Percentiles rank a stretch among this genome's conserved stretches.
Evolutionary conservation across 768 basidiomycete species (phyloP).

Genomic region (Lactarius tabidus): DNA sequence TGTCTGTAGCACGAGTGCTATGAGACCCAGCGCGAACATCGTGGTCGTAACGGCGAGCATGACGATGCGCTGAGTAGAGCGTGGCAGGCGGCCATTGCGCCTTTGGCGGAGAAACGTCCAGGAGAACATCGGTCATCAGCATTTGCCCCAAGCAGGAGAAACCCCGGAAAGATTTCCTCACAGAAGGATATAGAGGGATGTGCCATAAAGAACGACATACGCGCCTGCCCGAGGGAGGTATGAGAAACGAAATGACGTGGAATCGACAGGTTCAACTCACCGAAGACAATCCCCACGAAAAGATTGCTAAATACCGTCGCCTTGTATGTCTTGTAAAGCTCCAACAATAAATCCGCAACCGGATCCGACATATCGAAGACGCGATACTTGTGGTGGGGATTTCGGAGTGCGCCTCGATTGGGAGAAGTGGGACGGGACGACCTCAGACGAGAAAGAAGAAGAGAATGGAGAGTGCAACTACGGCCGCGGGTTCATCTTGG

Average conservation of each 20-base stretch:
- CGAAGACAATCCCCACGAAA: conserved; percentile 16
- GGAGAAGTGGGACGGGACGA: neutral
- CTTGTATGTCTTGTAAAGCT: conserved; percentile 4
- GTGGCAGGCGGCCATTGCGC: conserved; percentile 1
- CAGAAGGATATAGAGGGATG: conserved; percentile 19
- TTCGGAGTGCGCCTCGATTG: neutral
- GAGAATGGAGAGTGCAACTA: neutral
- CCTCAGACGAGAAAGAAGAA: neutral
- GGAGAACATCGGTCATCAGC: neutral
- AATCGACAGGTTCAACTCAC: neutral
- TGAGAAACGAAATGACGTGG: neutral
- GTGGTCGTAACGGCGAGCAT: conserved; percentile 16
- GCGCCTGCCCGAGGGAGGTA: conserved; percentile 3
- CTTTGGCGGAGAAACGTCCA: neutral
- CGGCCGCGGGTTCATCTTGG: neutral
- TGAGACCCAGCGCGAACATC: conserved; percentile 12
- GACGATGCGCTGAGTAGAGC: conserved; percentile 12
- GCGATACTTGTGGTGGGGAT: neutral
- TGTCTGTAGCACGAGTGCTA: conserved; percentile 14
- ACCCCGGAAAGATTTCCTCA: neutral
- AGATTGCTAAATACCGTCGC: conserved; percentile 11
- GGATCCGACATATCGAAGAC: conserved; percentile 9
- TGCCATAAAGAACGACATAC: conserved; percentile 13
- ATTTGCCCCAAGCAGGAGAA: neutral
- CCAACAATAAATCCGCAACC: neutral